These are phyloP conservation scores for Boechera retrofracta DNA, from an alignment of 345 rosid species.

Conservation along the genomic window DNA sequence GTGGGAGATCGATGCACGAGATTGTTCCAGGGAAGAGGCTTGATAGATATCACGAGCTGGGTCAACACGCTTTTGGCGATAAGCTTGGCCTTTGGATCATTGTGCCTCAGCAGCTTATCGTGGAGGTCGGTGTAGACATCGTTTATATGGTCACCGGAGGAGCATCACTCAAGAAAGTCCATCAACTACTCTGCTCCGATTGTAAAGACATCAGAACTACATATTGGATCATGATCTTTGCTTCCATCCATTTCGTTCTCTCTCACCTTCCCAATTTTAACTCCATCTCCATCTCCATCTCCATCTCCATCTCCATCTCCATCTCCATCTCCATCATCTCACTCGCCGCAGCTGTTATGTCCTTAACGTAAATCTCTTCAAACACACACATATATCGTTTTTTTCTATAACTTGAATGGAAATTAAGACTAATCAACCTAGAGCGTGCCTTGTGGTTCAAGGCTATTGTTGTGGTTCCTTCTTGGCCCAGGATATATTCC, in stretches of 20 bases:
- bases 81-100: slow-evolving; percentile 75
- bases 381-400: neutral
- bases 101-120: slow-evolving; percentile 71
- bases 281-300: slow-evolving; percentile 43
- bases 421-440: neutral
- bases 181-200: slow-evolving; percentile 46
- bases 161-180: slow-evolving; percentile 61
- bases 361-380: slow-evolving; percentile 50
- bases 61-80: slow-evolving; percentile 72
- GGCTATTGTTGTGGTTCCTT: too few relatives aligned
- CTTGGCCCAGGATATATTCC: too few relatives aligned
- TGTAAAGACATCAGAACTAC: slow-evolving; percentile 58
- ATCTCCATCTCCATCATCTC: slow-evolving; percentile 54
- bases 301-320: slow-evolving; percentile 39
- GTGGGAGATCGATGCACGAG: slow-evolving; percentile 77
- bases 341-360: slow-evolving; percentile 70
- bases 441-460: neutral
- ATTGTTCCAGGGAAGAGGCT: slow-evolving; percentile 69
- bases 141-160: slow-evolving; percentile 76
- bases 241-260: slow-evolving; percentile 58
- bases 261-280: slow-evolving; percentile 74
- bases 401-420: too few relatives aligned
- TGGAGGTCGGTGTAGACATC: slow-evolving; percentile 66
- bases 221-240: slow-evolving; percentile 68
- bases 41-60: slow-evolving; percentile 75